A percentile compares a stretch with the other conserved stretches of the same genome.
Evolutionary conservation across 1,284 basidiomycete genomes (phyloP).

Genomic region (Pyrrhoderma lamaoense): DNA sequence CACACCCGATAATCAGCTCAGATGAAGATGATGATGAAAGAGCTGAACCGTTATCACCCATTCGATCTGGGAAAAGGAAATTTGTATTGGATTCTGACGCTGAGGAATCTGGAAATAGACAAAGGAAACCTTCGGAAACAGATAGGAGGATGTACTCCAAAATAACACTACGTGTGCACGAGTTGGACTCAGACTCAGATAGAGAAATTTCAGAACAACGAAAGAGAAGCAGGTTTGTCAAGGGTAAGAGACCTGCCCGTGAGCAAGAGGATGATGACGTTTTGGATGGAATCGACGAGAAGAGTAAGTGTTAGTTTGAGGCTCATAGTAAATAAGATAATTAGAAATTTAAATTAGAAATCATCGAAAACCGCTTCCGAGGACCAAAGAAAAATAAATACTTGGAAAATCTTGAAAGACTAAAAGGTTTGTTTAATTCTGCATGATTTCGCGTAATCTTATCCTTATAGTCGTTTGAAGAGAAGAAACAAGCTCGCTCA

Average conservation of each 20-base stretch:
- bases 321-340: conserved; percentile 15
- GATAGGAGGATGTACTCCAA: neutral
- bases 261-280: conserved; percentile 46
- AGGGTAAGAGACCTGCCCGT: conserved; percentile 37
- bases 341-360: too few species aligned
- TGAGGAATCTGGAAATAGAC: conserved; percentile 11
- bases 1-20: neutral
- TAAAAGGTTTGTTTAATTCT: conserved; percentile 44
- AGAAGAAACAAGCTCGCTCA: conserved; percentile 43
- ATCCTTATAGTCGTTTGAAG: conserved; percentile 18
- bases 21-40: neutral
- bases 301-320: conserved; percentile 34
- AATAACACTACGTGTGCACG: neutral
- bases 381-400: conserved; percentile 47
- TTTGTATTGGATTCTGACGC: conserved; percentile 14
- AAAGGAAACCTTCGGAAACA: neutral
- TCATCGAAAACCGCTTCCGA: conserved; percentile 58
- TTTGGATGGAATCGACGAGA: conserved; percentile 51
- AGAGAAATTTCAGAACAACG: conserved; percentile 7
- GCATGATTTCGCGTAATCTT: conserved; percentile 11
- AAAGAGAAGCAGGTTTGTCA: conserved; percentile 28
- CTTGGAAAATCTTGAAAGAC: conserved; percentile 54
- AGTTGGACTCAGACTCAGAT: conserved; percentile 9
- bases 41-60: neutral
- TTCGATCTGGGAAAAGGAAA: conserved; percentile 4